A percentile compares a stretch with the other conserved stretches of the same genome.
These are phyloP conservation scores for Pseudogymnoascus sp. DNA, from an alignment of 2,329 filamentous ascomycete genomes.

Conservation along the genomic window DNA sequence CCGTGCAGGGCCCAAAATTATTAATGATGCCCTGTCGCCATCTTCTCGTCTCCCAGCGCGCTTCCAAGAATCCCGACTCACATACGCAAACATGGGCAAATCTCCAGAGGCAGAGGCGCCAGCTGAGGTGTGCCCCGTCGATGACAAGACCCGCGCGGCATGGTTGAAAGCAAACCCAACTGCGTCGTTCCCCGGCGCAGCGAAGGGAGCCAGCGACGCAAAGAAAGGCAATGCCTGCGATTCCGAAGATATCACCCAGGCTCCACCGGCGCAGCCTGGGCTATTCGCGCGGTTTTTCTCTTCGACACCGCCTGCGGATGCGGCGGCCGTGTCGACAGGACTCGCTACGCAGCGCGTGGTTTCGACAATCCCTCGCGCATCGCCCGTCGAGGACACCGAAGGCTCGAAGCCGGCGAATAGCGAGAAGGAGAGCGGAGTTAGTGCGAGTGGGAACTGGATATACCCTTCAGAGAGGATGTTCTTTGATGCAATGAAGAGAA, in stretches of 20 bases:
- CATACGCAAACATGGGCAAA: conserved; percentile 6
- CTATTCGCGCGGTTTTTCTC: conserved; percentile 19
- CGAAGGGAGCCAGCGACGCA: conserved; percentile 23
- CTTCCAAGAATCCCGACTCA: neutral
- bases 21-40: neutral
- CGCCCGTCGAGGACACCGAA: conserved; percentile 31
- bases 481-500: conserved; percentile 92
- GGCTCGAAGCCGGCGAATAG: conserved; percentile 54
- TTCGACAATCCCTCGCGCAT: conserved; percentile 67
- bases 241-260: conserved; percentile 29
- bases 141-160: conserved; percentile 77
- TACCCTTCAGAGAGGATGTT: conserved; percentile 97
- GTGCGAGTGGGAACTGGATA: conserved; percentile 78
- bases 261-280: conserved; percentile 25
- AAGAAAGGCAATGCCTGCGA: conserved; percentile 29
- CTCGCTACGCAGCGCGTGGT: conserved; percentile 64
- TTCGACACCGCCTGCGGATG: conserved; percentile 11
- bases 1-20: conserved; percentile 7
- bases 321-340: neutral
- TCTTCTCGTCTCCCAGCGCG: conserved; percentile 1
- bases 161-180: conserved; percentile 53
- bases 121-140: conserved; percentile 66
- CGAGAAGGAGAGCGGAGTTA: conserved; percentile 67
- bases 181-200: conserved; percentile 22
- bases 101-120: conserved; percentile 13